A percentile compares a stretch with the other conserved stretches of the same genome.
Evolutionary conservation across 164 flowering plant genomes (phyloP).

Genomic region (Platanus orientalis): DNA sequence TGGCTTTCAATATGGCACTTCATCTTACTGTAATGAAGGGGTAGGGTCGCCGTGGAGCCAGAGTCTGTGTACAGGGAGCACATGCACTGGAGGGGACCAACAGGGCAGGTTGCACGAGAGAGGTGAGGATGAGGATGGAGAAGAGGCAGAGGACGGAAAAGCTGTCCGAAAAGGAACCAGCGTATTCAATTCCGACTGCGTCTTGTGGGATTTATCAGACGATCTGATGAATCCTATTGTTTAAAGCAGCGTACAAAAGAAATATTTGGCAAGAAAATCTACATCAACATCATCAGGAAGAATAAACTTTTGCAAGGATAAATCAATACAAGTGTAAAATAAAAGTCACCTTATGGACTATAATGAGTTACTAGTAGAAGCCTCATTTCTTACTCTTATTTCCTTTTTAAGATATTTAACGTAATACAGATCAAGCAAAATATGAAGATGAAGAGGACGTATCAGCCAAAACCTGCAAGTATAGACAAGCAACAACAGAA

Average conservation of each 20-base stretch:
- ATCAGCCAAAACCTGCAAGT: conserved; percentile 83
- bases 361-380: not conserved
- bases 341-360: too few relatives aligned
- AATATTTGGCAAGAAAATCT: too few relatives aligned
- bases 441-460: conserved; percentile 92
- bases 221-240: conserved; percentile 72
- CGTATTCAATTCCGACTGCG: conserved; percentile 63
- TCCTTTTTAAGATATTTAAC: not conserved
- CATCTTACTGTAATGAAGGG: conserved; percentile 49
- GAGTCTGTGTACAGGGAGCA: conserved; percentile 64
- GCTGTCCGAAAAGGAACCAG: conserved; percentile 25
- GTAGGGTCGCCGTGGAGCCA: conserved; percentile 78
- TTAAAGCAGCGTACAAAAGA: conserved; percentile 12
- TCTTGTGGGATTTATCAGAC: conserved; percentile 81
- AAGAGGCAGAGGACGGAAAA: conserved; percentile 50
- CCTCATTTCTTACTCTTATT: not conserved
- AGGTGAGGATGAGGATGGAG: conserved; percentile 35
- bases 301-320: not conserved
- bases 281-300: not conserved
- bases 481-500: not conserved
- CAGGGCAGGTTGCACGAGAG: too few relatives aligned
- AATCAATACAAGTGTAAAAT: too few relatives aligned
- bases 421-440: conserved; percentile 60
- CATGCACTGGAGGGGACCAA: conserved; percentile 53
- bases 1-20: conserved; percentile 50